Percentiles rank a stretch among this genome's conserved stretches.
Evolutionary conservation across 345 rosid species (phyloP).

Genomic region (Salix udensis): DNA sequence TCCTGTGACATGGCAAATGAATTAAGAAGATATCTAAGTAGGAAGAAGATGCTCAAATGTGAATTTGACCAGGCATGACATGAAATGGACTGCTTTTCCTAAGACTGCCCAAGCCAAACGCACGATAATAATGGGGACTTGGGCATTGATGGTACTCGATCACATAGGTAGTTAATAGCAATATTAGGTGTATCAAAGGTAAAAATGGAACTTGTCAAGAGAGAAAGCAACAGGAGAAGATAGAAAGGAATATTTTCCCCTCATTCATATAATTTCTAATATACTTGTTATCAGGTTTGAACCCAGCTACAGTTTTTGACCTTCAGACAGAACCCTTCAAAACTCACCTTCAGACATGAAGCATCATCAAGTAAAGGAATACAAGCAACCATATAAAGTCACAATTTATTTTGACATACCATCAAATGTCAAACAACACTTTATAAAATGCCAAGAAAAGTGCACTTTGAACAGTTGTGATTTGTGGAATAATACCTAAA

Average conservation of each 20-base stretch:
- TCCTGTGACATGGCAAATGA: conserved; percentile 35
- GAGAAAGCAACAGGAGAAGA: not conserved
- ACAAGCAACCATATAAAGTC: not conserved
- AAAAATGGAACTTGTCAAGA: not conserved
- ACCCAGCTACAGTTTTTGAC: not conserved
- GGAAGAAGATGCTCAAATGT: not conserved
- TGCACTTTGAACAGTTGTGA: not conserved
- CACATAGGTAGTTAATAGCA: not conserved
- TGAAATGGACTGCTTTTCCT: not conserved
- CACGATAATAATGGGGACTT: not conserved
- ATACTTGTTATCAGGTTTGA: not conserved
- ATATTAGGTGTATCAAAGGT: not conserved
- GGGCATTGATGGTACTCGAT: not conserved
- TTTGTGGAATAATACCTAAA: conserved; percentile 46
- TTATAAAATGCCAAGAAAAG: not conserved
- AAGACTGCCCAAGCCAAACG: not conserved
- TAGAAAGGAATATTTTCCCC: not conserved
- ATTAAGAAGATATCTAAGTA: not conserved
- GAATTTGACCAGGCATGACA: not conserved
- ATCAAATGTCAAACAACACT: not conserved
- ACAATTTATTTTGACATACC: not conserved
- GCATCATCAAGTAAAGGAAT: not conserved
- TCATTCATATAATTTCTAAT: not conserved
- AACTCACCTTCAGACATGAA: not conserved
- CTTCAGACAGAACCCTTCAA: not conserved